Conservation (phyloP, 176 grass and related monocot genomes). For the Triticum dicoccoides region DNA sequence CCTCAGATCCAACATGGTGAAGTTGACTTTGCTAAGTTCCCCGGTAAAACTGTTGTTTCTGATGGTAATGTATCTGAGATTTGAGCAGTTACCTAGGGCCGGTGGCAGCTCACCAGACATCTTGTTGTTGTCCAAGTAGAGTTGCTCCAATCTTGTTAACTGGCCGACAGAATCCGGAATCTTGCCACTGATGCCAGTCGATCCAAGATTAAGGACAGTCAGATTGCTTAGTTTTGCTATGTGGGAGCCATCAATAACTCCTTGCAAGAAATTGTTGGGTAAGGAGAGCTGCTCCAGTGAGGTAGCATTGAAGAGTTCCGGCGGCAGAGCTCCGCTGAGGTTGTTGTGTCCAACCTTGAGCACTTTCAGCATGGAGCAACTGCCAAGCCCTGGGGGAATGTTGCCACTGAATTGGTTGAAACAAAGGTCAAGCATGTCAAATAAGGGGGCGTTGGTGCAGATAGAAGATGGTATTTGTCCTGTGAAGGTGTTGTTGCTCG, state of each 20-base stretch:
- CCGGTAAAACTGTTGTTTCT: conserved; percentile 63
- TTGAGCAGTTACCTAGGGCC: conserved; percentile 49
- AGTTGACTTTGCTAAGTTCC: conserved; percentile 52
- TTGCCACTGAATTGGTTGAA: conserved; percentile 52
- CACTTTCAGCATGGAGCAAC: conserved; percentile 54
- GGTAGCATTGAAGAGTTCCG: conserved; percentile 49
- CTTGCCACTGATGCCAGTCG: conserved; percentile 32
- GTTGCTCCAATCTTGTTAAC: conserved; percentile 41
- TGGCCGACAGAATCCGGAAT: conserved; percentile 62
- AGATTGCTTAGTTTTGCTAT: conserved; percentile 47
- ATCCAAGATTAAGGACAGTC: conserved; percentile 43
- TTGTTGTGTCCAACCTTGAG: conserved; percentile 55
- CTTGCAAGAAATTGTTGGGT: conserved; percentile 46
- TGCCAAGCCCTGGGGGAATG: conserved; percentile 49
- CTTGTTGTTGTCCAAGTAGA: conserved; percentile 50
- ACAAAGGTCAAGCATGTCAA: conserved; percentile 53
- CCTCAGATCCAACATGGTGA: conserved; percentile 46
- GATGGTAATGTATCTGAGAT: conserved; percentile 56
- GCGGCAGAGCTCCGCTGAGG: conserved; percentile 49
- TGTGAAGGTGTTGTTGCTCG: conserved; percentile 72
- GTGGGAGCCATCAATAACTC: conserved; percentile 45
- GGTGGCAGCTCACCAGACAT: conserved; percentile 55
- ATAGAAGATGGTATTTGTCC: conserved; percentile 56
- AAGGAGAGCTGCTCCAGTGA: conserved; percentile 51
- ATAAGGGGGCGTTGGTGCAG: conserved; percentile 40